Evolutionary conservation across 495 filamentous ascomycete genomes (phyloP).

Genomic region (Talaromyces proteolyticus): DNA sequence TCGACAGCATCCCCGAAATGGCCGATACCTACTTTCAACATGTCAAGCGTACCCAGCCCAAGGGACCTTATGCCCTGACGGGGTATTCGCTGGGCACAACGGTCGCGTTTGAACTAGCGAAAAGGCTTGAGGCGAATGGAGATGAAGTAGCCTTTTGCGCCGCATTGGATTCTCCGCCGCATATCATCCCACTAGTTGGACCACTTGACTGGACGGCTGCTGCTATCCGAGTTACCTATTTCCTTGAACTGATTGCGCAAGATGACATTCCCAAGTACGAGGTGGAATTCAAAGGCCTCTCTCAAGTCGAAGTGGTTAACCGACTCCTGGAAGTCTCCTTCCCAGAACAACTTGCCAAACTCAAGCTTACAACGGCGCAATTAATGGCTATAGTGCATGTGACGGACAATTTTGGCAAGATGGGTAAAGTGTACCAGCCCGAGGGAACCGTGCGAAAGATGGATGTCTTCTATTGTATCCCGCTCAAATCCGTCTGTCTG

Average conservation of each 20-base stretch:
- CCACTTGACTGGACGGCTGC: conserved; percentile 7
- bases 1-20: conserved; percentile 21
- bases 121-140: conserved; percentile 26
- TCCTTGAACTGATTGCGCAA: conserved; percentile 9
- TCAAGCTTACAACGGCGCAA: not conserved
- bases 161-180: conserved; percentile 10
- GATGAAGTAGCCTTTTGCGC: conserved; percentile 13
- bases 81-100: conserved; percentile 45
- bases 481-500: conserved; percentile 23
- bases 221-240: conserved; percentile 5
- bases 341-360: not conserved
- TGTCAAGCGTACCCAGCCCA: conserved; percentile 36
- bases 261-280: not conserved
- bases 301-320: not conserved
- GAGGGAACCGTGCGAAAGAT: conserved; percentile 24
- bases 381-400: not conserved
- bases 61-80: conserved; percentile 43
- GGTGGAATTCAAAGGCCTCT: not conserved
- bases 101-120: conserved; percentile 45
- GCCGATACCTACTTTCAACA: conserved; percentile 27
- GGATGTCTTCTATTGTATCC: conserved; percentile 38
- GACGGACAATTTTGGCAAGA: conserved; percentile 23
- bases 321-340: not conserved
- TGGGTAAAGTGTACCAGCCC: conserved; percentile 39
- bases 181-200: conserved; percentile 1